A percentile compares a stretch with the other conserved stretches of the same genome.
These are phyloP conservation scores for Colletotrichum siamense DNA, from an alignment of 2,329 filamentous ascomycete species.

Conservation along the genomic window DNA sequence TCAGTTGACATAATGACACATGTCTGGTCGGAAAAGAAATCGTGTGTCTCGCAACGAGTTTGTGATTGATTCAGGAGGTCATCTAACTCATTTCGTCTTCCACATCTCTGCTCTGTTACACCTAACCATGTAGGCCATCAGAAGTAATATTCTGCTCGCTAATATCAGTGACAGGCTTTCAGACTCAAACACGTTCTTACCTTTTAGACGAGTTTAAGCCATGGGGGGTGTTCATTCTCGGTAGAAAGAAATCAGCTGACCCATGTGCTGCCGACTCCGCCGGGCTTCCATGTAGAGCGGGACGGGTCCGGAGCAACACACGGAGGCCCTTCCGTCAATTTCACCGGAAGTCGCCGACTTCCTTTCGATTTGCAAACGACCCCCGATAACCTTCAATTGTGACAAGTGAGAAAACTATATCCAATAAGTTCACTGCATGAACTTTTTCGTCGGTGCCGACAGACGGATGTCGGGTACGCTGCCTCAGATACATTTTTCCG, in stretches of 20 bases:
- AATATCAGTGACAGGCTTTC: neutral
- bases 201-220: neutral
- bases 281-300: neutral
- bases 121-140: neutral
- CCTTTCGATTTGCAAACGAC: neutral
- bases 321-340: neutral
- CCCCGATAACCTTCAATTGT: neutral
- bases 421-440: neutral
- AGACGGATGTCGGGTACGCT: neutral
- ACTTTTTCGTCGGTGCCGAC: neutral
- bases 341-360: neutral
- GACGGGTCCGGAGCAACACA: neutral
- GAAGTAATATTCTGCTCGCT: neutral
- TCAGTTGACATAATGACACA: neutral
- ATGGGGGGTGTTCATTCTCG: neutral
- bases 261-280: neutral
- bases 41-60: neutral
- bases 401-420: neutral
- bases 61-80: accelerated
- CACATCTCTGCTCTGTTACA: neutral
- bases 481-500: neutral
- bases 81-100: neutral
- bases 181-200: neutral
- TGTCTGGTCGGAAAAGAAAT: neutral
- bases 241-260: neutral